These are phyloP conservation scores for Penicillium hesseltinei DNA, from an alignment of 2,329 filamentous ascomycete genomes.

Conservation along the genomic window DNA sequence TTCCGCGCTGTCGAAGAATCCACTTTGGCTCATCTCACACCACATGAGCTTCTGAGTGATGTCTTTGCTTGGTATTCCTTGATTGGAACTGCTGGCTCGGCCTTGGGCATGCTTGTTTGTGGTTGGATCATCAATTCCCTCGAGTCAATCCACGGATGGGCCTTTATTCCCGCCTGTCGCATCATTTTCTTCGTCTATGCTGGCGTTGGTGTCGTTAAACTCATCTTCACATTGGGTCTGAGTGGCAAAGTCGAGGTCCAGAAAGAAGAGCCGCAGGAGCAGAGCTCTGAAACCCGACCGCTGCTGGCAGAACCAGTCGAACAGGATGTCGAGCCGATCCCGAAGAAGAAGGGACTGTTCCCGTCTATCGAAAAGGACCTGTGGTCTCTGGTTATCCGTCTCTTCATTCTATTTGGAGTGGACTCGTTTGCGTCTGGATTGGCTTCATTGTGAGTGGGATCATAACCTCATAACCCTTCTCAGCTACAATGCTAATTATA, in stretches of 20 bases:
- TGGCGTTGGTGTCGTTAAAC: slow-evolving; percentile 56
- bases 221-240: slow-evolving; percentile 52
- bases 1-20: slow-evolving; percentile 67
- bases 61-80: slow-evolving; percentile 64
- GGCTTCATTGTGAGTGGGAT: slow-evolving; percentile 55
- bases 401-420: slow-evolving; percentile 66
- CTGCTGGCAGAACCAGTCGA: slow-evolving; percentile 24
- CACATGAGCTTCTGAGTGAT: slow-evolving; percentile 55
- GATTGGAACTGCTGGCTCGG: slow-evolving; percentile 58
- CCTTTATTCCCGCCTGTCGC: slow-evolving; percentile 51
- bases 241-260: slow-evolving; percentile 49
- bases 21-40: slow-evolving; percentile 60
- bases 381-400: slow-evolving; percentile 40
- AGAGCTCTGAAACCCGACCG: slow-evolving; percentile 38
- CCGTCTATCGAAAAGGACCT: slow-evolving; percentile 56
- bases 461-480: too few species aligned
- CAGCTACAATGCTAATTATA: slow-evolving; percentile 23
- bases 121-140: slow-evolving; percentile 60
- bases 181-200: slow-evolving; percentile 60
- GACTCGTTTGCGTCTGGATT: slow-evolving; percentile 71
- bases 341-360: slow-evolving; percentile 44
- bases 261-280: slow-evolving; percentile 22
- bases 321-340: slow-evolving; percentile 11
- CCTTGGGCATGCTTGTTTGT: slow-evolving; percentile 58
- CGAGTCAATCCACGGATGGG: slow-evolving; percentile 45